Base-by-base conservation (phyloP, 192 early-diverging fungal species). In the Podila epicladia region DNA sequence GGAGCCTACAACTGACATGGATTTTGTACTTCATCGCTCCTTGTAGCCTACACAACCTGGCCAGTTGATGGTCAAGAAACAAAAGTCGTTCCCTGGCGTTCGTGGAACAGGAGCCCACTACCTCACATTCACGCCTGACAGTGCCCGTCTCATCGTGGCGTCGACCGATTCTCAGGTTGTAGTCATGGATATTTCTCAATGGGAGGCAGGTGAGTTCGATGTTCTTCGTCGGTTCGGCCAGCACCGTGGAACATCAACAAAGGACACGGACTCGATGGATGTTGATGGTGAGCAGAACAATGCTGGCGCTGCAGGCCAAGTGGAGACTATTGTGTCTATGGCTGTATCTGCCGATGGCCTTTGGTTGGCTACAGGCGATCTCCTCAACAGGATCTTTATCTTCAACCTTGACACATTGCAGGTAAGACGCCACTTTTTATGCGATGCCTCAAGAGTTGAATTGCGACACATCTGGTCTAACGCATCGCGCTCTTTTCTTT, bases 321-420 rank as follows among this genome's bases (percentile, higher is more conserved):
- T 79, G 73, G 88, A 86, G 60, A 90, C 92, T 7, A 91, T 98
- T 20, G 77, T 74, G 12, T 84, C 85, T 4, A 84, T 99, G 75
- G 88, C 94, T 24, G 87, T 97, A 12, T 95, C 93, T 76, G 77
- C 74, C 5, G 94, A 96, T 80, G 93, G 91, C 41, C 88, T 91
- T 64, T 97, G 93, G 89, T 75, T 99, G 29, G 94, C 92, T 13
- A 92, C 92, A 22, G 93, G 91, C 19, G 97, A 97, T 83, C 78
- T 89, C 68, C 79, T 85, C 8, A 93, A 92, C 67, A 79, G 89
- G 32, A 91, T 97, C 41, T 85, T 91, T 67, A 88, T 97, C 9
- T 94, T 90, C 38, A 92, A 92, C 65, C 62, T 97, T 33, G 91
- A 94, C 65, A 87, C 85, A 58, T 67, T 91, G 55, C 86, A 87